These are phyloP conservation scores for Corinectria fuckeliana DNA, from an alignment of 2,329 filamentous ascomycete species.

Conservation along the genomic window DNA sequence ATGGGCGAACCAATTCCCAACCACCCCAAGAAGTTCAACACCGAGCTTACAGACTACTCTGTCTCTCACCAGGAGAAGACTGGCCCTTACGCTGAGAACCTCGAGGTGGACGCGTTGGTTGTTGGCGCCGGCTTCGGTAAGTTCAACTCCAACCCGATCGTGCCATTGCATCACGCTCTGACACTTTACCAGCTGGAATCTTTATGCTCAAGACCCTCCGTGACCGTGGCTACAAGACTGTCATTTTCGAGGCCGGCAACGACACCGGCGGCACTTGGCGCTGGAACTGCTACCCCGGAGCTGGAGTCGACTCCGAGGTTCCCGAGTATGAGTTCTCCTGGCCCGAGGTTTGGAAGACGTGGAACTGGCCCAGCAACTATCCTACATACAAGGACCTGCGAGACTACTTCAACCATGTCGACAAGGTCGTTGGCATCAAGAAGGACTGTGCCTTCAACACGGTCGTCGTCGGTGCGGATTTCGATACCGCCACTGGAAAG, in stretches of 20 bases:
- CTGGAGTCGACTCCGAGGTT: slow-evolving; percentile 59
- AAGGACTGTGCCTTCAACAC: slow-evolving; percentile 65
- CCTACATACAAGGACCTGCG: slow-evolving; percentile 59
- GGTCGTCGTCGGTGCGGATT: slow-evolving; percentile 58
- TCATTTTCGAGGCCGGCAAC: slow-evolving; percentile 60
- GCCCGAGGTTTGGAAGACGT: slow-evolving; percentile 59
- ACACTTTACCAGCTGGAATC: slow-evolving; percentile 45
- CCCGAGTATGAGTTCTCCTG: slow-evolving; percentile 61
- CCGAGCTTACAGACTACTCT: slow-evolving; percentile 49
- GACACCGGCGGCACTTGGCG: slow-evolving; percentile 61
- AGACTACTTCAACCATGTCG: slow-evolving; percentile 65
- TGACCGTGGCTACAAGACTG: slow-evolving; percentile 54
- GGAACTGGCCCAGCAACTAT: slow-evolving; percentile 63
- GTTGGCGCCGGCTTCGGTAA: slow-evolving; percentile 54
- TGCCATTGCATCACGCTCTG: background rate
- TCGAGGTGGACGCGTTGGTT: slow-evolving; percentile 53
- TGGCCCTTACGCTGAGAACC: slow-evolving; percentile 51
- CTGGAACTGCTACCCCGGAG: slow-evolving; percentile 63
- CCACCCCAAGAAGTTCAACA: slow-evolving; percentile 48
- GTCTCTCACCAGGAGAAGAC: slow-evolving; percentile 36
- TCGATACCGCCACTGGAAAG: slow-evolving; percentile 52
- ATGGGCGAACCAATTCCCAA: slow-evolving; percentile 33
- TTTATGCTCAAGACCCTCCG: slow-evolving; percentile 60
- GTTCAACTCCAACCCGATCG: background rate
- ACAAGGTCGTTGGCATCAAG: slow-evolving; percentile 59